These are phyloP conservation scores for Claviceps pazoutovae DNA, from an alignment of 2,329 filamentous ascomycete genomes.

Conservation along the genomic window DNA sequence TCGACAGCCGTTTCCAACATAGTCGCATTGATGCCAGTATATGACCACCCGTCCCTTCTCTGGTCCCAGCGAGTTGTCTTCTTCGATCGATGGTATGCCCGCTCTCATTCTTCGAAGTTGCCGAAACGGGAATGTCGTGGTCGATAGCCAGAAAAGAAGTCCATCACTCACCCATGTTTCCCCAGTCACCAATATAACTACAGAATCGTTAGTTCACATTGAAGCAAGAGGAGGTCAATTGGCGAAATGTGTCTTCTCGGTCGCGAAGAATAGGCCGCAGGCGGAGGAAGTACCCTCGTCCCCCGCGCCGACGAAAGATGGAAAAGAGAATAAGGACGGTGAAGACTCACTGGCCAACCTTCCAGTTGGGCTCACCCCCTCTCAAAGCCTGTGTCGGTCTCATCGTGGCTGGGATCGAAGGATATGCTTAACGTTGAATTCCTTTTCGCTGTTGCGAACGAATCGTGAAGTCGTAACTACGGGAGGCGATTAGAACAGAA, in stretches of 20 bases:
- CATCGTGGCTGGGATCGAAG: constrained; percentile 20
- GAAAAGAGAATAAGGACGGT: neutral
- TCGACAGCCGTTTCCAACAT: neutral
- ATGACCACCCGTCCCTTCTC: neutral
- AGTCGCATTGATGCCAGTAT: neutral
- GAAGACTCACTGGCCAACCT: constrained; percentile 21
- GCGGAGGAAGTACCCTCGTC: neutral
- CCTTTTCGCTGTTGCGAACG: constrained; percentile 13
- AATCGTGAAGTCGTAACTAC: constrained; percentile 5
- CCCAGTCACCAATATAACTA: constrained; percentile 66
- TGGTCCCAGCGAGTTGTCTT: neutral
- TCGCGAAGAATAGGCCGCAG: constrained; percentile 20
- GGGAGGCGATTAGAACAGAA: constrained; percentile 6
- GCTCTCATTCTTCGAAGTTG: neutral
- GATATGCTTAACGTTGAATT: constrained; percentile 12
- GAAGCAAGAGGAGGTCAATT: too few species aligned
- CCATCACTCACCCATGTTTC: constrained; percentile 52
- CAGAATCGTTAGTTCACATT: constrained; percentile 13
- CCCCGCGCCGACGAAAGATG: neutral
- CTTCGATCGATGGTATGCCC: neutral
- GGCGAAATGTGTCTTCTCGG: neutral
- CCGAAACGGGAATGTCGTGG: neutral
- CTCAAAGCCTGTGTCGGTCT: constrained; percentile 27
- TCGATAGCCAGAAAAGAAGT: constrained; percentile 2
- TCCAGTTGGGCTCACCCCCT: constrained; percentile 20